Percentiles rank a stretch among this genome's conserved stretches.
Conservation (phyloP, 768 basidiomycete genomes). For the Hebeloma cylindrosporum region DNA sequence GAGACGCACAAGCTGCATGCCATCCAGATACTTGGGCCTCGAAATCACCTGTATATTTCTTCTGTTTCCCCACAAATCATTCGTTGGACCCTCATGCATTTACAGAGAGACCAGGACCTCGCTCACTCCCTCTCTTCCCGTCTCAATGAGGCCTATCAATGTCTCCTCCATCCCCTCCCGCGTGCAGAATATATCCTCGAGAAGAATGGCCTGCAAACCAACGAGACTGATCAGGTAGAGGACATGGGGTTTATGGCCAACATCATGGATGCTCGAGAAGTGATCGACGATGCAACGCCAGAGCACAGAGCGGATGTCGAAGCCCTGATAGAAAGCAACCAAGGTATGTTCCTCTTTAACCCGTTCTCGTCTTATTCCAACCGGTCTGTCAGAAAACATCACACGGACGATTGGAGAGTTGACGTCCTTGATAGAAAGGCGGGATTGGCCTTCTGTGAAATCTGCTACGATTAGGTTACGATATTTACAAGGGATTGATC, state of each 20-base stretch:
- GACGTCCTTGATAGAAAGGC: constrained; percentile 45
- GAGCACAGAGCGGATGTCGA: constrained; percentile 48
- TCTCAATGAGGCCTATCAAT: constrained; percentile 82
- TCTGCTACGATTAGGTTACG: constrained; percentile 63
- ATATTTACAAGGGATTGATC: constrained; percentile 68
- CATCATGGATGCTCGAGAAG: constrained; percentile 78
- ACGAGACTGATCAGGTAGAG: constrained; percentile 71
- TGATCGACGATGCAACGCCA: constrained; percentile 58
- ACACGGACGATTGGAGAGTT: constrained; percentile 45
- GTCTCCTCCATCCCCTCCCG: constrained; percentile 67
- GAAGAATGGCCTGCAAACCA: constrained; percentile 53
- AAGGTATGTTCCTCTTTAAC: constrained; percentile 38
- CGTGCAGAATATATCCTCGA: constrained; percentile 82
- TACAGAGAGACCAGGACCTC: constrained; percentile 53
- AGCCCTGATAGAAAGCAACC: constrained; percentile 52
- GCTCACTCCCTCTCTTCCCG: constrained; percentile 70
- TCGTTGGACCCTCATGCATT: constrained; percentile 5
- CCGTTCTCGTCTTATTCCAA: constrained; percentile 3
- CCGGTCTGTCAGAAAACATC: constrained; percentile 48
- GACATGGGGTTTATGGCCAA: constrained; percentile 72
- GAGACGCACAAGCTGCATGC: constrained; percentile 69
- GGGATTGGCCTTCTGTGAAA: constrained; percentile 60
- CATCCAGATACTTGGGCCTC: constrained; percentile 89
- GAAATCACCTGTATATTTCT: constrained; percentile 52
- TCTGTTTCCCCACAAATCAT: constrained; percentile 6